Evolutionary conservation across 2,329 filamentous ascomycete genomes (phyloP).

Genomic region (Aspergillus arachidicola): DNA sequence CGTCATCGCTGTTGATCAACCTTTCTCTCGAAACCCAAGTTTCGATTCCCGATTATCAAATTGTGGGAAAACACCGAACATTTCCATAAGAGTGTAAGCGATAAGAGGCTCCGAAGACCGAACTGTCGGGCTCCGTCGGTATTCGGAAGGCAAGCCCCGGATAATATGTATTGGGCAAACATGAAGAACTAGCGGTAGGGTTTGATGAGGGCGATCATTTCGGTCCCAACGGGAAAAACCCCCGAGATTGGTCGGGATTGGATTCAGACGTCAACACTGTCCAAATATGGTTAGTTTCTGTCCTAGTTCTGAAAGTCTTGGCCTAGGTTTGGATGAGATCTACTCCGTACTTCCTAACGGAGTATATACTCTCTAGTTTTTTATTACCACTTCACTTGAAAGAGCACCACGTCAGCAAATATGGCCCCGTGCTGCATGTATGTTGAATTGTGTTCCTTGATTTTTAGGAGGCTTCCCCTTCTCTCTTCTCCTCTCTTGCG

Average conservation of each 20-base stretch:
- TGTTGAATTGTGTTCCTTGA: not conserved
- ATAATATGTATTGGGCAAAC: not conserved
- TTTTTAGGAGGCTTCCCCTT: no score
- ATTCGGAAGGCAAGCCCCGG: not conserved
- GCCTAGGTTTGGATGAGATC: not conserved
- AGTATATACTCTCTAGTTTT: not conserved
- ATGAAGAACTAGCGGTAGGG: slow-evolving; percentile 1
- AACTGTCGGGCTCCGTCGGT: not conserved
- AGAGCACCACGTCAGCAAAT: not conserved
- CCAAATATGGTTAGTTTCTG: slow-evolving; percentile 11
- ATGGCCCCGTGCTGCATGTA: not conserved
- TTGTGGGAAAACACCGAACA: not conserved
- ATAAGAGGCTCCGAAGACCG: not conserved
- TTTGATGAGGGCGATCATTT: slow-evolving; percentile 24
- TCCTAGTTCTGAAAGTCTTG: not conserved
- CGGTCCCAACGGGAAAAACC: slow-evolving; percentile 16
- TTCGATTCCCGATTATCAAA: not conserved
- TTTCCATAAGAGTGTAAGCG: not conserved
- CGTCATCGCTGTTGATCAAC: not conserved
- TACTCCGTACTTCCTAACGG: no score
- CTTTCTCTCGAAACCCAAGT: not conserved
- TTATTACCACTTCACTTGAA: not conserved
- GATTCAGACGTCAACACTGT: slow-evolving; percentile 13
- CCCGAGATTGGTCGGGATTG: slow-evolving; percentile 10
- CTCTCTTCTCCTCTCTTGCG: not conserved